Evolutionary conservation across 139 green algal genomes (phyloP).

Genomic region (Eudorina sp.): DNA sequence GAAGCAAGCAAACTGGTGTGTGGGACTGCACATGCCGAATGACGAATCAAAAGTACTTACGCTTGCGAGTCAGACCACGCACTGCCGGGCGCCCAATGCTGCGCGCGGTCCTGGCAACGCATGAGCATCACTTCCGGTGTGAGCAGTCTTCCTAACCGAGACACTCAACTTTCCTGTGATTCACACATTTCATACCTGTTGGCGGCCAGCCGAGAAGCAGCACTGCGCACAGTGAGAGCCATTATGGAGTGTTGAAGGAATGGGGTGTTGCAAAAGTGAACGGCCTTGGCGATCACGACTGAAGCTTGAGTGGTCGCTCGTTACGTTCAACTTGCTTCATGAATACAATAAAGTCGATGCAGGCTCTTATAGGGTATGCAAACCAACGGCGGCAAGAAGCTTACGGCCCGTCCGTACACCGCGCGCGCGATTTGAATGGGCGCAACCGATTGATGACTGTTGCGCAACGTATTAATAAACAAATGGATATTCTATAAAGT

Average conservation of each 20-base stretch:
- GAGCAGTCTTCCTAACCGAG: no score
- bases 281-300: no score
- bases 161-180: not conserved
- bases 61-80: not conserved
- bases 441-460: no score
- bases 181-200: conserved; percentile 5
- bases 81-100: not conserved
- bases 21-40: no score
- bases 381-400: not conserved
- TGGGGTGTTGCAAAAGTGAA: not conserved
- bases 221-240: not conserved
- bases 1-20: not conserved
- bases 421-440: conserved; percentile 13
- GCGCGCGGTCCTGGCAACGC: not conserved
- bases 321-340: no score
- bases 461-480: no score
- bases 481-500: no score
- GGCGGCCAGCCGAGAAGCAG: no score
- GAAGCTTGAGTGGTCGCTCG: no score
- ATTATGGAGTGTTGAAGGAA: not conserved
- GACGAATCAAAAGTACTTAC: conserved; percentile 1
- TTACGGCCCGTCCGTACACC: not conserved
- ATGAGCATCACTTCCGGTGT: not conserved
- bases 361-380: not conserved
- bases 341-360: no score